These are phyloP conservation scores for Pythium insidiosum DNA, from an alignment of 352 stramenopile species.

Conservation along the genomic window DNA sequence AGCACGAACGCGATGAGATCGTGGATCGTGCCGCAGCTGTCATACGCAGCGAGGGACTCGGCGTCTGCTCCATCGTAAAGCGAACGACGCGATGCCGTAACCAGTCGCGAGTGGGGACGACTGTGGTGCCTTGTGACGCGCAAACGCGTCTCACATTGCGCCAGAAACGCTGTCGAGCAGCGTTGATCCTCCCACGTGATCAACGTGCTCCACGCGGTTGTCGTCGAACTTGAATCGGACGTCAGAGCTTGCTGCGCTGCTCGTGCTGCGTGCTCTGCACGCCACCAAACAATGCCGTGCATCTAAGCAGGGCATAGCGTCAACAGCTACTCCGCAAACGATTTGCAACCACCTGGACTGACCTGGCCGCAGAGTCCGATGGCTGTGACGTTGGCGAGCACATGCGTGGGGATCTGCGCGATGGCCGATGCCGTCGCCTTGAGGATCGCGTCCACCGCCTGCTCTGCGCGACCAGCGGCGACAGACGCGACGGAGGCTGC, in stretches of 20 bases:
- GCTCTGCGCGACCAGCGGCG: constrained; percentile 19
- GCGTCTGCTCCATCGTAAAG: constrained; percentile 28
- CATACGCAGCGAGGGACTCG: constrained; percentile 31
- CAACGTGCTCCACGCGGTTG: constrained; percentile 41
- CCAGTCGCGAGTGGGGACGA: constrained; percentile 38
- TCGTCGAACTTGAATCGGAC: constrained; percentile 7
- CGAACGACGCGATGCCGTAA: constrained; percentile 66
- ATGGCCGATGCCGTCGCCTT: constrained; percentile 30
- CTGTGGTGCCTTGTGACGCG: not conserved
- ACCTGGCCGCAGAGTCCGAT: constrained; percentile 74
- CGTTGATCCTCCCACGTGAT: constrained; percentile 80
- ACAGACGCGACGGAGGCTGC: no score
- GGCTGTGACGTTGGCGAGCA: constrained; percentile 18
- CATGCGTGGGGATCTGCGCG: constrained; percentile 17
- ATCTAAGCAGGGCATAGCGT: constrained; percentile 29
- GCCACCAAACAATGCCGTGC: constrained; percentile 84
- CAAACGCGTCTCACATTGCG: constrained; percentile 11
- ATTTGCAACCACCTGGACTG: not conserved
- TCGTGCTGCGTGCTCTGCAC: constrained; percentile 27
- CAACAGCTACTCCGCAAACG: not conserved
- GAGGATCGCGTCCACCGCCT: constrained; percentile 41
- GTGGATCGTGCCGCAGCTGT: constrained; percentile 74
- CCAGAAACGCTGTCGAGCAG: constrained; percentile 49
- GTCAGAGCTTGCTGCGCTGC: constrained; percentile 6
- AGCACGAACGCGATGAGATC: constrained; percentile 70